These are phyloP conservation scores for Macadamia integrifolia DNA, from an alignment of 164 flowering plant genomes.

Conservation along the genomic window DNA sequence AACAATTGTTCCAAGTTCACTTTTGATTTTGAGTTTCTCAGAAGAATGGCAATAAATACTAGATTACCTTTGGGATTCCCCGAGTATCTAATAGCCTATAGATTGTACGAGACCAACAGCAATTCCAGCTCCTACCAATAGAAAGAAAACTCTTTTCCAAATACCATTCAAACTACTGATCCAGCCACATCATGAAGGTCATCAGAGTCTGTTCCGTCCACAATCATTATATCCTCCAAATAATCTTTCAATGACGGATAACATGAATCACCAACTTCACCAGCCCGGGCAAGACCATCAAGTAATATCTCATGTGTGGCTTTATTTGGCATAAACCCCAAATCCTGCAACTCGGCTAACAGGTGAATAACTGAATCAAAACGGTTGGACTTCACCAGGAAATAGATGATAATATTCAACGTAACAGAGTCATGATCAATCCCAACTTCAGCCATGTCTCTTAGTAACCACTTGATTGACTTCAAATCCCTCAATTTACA, in stretches of 20 bases:
- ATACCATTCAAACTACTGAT: conserved; percentile 24
- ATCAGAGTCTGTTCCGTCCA: conserved; percentile 20
- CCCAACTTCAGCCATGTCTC: conserved; percentile 33
- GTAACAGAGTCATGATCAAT: conserved; percentile 21
- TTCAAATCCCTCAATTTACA: conserved; percentile 34
- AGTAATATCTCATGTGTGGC: conserved; percentile 9
- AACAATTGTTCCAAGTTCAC: too few relatives aligned
- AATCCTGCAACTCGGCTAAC: conserved; percentile 24
- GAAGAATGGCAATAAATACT: not conserved
- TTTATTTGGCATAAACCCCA: conserved; percentile 28
- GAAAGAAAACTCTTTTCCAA: too few relatives aligned
- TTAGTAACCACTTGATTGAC: conserved; percentile 27
- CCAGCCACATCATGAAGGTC: conserved; percentile 24
- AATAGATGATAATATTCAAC: conserved; percentile 18
- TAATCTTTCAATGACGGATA: conserved; percentile 6
- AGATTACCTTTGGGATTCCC: conserved; percentile 5
- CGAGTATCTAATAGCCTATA: not conserved
- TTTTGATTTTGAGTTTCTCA: not conserved
- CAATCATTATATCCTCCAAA: conserved; percentile 9
- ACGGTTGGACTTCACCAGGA: conserved; percentile 18
- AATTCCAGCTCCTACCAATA: not conserved
- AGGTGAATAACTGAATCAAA: conserved; percentile 18
- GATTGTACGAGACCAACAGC: not conserved
- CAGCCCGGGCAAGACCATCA: conserved; percentile 13
- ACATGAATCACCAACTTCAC: conserved; percentile 13